Base-by-base conservation (phyloP, 495 filamentous ascomycete species). In the Talaromyces adpressus region DNA sequence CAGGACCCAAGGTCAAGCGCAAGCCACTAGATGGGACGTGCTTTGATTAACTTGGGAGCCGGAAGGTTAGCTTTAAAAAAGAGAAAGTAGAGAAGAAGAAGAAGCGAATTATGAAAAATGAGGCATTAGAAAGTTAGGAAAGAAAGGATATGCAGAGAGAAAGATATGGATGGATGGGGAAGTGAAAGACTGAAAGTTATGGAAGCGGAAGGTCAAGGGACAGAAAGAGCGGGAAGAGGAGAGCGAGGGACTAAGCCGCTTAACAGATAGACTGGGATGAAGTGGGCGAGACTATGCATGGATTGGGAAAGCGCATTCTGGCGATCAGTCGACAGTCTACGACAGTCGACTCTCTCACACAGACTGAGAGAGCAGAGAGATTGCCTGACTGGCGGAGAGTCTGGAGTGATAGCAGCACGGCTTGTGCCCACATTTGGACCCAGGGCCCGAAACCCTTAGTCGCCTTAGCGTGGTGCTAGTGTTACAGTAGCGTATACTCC, bases 51-150 rank as follows among this genome's bases (percentile, higher is more conserved):
- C 56, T 60, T 45, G 41, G 45, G 60, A 62, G 60, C 45, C 60
- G 60, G 60, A 62, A 22, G 47, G 23, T 47, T 18, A 60, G 62
- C 27, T 41, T 25, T 20, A 36, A 39, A 54, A 54, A 63, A 9
- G 27, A 57, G 16, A 6, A 47, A 29, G 20, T n/a, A 57, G 27
- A 47, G 36, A 52, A 62, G 25, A 49, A 20, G 39, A 36, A 61
- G 39, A 51, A 63, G 57, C 54, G 57, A 72, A 69, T 69, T 68
- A 66, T 41, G 66, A 69, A 71, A 67, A 68, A 64, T 63, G 58
- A 68, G 67, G 68, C 66, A 63, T 62, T 67, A 66, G 65, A 66
- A 59, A 58, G 63, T 65, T 67, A 67, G 58, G 64, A 63, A 68
- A 66, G 57, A 65, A 72, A 73, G 27, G 56, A 58, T 58, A 36